Evolutionary conservation across 1,284 basidiomycete genomes (phyloP), one percentile per base, ranked within the genome.

Genomic region (Stygiomarasmius scandens): DNA sequence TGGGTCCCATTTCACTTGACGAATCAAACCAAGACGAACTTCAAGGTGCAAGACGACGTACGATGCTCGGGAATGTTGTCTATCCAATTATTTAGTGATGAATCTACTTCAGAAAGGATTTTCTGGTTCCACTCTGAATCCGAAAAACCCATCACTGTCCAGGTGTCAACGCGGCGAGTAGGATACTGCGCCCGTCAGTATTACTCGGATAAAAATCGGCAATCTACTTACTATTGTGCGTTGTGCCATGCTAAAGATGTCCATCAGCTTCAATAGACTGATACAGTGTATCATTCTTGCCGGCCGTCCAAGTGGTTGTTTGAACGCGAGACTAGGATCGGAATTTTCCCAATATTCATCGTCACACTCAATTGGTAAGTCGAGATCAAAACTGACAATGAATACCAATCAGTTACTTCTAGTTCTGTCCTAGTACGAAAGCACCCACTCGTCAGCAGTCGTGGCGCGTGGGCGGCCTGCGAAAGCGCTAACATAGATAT

Each of bases 381-480:
- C 87, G 3, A 90, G 73, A 64, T 94, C 91, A 64, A 90, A 88
- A 65, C 87, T 89, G 57, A 20, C n/a, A n/a, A n/a, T n/a, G n/a
- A n/a, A n/a, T n/a, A n/a, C n/a, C n/a, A n/a, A n/a, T n/a, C n/a
- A n/a, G n/a, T n/a, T n/a, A n/a, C n/a, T n/a, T n/a, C n/a, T n/a
- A n/a, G n/a, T n/a, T n/a, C n/a, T n/a, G n/a, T n/a, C n/a, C n/a
- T n/a, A 20, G 50, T 43, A 24, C 6, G 50, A 38, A 46, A 56
- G 2, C 6, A 75, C 85, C 24, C 63, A 90, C 90, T 95, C 93
- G 67, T 93, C 90, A 60, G 93, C 90, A 57, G 92, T 89, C 43
- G 93, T 85, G 2, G 88, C 89, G 66, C 90, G 87, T 0, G 92
- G 90, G 22, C 93, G 76, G 10, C 93, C 93, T n/a, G 95, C 77